These are phyloP conservation scores for Tephrocybe sp. DNA, from an alignment of 768 basidiomycete species.

Conservation along the genomic window DNA sequence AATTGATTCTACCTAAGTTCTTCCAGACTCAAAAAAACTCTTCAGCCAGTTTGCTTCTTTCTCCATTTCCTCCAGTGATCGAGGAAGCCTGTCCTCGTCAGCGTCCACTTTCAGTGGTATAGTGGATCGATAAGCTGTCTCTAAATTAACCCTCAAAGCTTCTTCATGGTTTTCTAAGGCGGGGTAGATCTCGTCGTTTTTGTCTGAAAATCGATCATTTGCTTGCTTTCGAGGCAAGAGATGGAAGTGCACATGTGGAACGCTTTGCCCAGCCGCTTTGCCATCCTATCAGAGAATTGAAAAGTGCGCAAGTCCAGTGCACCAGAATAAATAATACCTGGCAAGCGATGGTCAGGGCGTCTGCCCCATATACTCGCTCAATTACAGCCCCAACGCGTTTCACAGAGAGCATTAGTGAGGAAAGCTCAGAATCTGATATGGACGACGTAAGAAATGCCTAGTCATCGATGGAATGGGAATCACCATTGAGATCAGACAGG, in stretches of 20 bases:
- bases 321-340: slow-evolving; percentile 51
- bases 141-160: slow-evolving; percentile 41
- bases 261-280: slow-evolving; percentile 69
- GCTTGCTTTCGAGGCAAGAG: slow-evolving; percentile 76
- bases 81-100: slow-evolving; percentile 63
- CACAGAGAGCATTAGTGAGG: slow-evolving; percentile 77
- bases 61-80: slow-evolving; percentile 75
- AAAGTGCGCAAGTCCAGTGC: background rate
- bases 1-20: slow-evolving; percentile 1
- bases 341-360: slow-evolving; percentile 83
- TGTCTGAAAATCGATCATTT: slow-evolving; percentile 62
- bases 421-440: slow-evolving; percentile 55
- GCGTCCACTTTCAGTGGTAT: slow-evolving; percentile 58
- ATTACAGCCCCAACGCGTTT: slow-evolving; percentile 77
- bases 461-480: background rate
- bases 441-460: slow-evolving; percentile 1
- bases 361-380: slow-evolving; percentile 78
- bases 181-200: slow-evolving; percentile 77
- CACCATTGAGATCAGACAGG: slow-evolving; percentile 53
- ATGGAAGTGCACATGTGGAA: slow-evolving; percentile 98
- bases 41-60: slow-evolving; percentile 71
- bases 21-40: slow-evolving; percentile 44
- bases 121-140: slow-evolving; percentile 20
- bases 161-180: slow-evolving; percentile 67
- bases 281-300: slow-evolving; percentile 60